Evolutionary conservation across 345 rosid species (phyloP), one percentile per base, ranked within the genome.

Genomic region (Aurinia saxatilis): DNA sequence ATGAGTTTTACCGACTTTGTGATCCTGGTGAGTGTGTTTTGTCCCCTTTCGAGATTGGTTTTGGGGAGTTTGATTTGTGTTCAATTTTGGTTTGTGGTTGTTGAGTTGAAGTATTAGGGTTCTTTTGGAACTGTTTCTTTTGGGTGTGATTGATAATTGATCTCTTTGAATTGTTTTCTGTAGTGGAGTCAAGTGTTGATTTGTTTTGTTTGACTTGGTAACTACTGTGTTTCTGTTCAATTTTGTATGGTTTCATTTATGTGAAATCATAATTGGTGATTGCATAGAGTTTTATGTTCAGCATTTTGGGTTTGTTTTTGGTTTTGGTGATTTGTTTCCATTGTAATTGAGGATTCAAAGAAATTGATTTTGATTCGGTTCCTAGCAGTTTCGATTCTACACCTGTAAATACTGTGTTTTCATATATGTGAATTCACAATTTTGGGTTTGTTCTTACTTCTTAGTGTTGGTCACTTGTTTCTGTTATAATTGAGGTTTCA

Each of bases 1-100:
- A 78, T 29, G 95, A 84, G 68, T 84, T 87, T 69, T 82, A 57
- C 75, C 81, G 74, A 42, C 90, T 82, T 75, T 86, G 95, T 44
- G 86, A 86, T 78, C 95, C 95, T 10, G 90, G 93, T 86, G 69
- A 68, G 73, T 60, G 44, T 53, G 66, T 49, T 41, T n/a, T n/a
- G n/a, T n/a, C n/a, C 49, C 5, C 21, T 5, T 49, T 27, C 2
- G 16, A 63, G 65, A 71, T 71, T 56, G 42, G 19, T 5, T 71
- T 57, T 15, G 63, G 39, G 48, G 33, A 42, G 11, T 18, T 8
- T 1, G 3, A 0, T 40, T 57, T 17, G 7, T 10, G 12, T 12
- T 5, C 8, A 42, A 11, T 27, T 27, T 27, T 27, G 6, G 31
- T 27, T 27, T 27, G 31, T 27, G 4, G 31, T 27, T 27, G 31